These are phyloP conservation scores for Sechiopsis laciniata DNA, from an alignment of 306 rosid genomes.

Conservation along the genomic window DNA sequence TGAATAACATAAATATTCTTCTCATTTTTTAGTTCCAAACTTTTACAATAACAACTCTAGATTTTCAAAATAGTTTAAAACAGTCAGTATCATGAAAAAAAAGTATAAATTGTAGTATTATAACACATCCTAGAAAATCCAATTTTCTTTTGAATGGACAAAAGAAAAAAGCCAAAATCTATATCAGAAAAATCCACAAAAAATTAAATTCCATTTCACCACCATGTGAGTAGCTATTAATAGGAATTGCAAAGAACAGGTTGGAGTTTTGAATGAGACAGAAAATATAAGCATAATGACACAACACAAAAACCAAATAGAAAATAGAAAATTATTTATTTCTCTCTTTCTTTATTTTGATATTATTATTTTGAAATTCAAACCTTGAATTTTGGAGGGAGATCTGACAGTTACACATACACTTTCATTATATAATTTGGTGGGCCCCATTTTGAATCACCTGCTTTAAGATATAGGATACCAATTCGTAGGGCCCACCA, in stretches of 20 bases:
- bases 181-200: neutral
- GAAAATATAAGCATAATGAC: neutral
- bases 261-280: constrained; percentile 16
- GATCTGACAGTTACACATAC: neutral
- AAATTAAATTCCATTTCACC: neutral
- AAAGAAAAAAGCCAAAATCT: neutral
- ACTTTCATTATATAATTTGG: neutral
- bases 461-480: neutral
- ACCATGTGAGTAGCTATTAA: constrained; percentile 9
- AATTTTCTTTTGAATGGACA: neutral
- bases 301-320: neutral
- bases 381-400: constrained; percentile 18
- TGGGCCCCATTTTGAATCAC: neutral
- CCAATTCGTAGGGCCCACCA: neutral
- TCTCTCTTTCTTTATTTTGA: neutral
- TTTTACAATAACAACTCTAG: too few relatives aligned
- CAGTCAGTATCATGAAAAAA: neutral
- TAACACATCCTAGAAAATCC: neutral
- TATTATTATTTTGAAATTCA: constrained; percentile 13
- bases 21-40: neutral
- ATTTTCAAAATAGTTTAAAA: neutral
- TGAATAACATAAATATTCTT: too few relatives aligned
- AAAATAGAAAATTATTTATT: neutral
- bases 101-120: too few relatives aligned
- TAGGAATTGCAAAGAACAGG: neutral